Evolutionary conservation across 352 stramenopile species (phyloP), one percentile per base, ranked within the genome.

Genomic region (Globisporangium cederbergense): DNA sequence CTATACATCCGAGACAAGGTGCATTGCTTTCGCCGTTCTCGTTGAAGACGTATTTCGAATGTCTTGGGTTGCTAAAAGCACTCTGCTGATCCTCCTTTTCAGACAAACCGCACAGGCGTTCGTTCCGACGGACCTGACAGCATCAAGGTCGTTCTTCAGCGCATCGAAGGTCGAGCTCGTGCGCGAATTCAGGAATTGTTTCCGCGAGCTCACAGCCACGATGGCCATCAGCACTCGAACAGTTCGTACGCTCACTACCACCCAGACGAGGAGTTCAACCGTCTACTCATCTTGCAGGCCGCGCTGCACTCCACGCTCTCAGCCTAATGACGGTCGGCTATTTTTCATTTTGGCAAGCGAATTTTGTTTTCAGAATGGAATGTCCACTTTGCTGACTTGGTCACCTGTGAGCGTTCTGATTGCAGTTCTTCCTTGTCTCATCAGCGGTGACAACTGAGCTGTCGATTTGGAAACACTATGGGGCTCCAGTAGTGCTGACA

Each of bases 1-100:
- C 59, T 91, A 1, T 62, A 62, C 32, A 87, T 93, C 22, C 74
- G 83, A 25, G 83, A 93, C 59, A 83, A 86, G 67, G 82, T 89
- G 13, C 28, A 50, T 60, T 20, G 25, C 4, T 4, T 61, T n/a
- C 2, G 30, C 8, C 16, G 18, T 14, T 53, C 18, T 66, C 34
- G 13, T 40, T 13, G 25, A 14, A 22, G 16, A 2, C 36, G 22
- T 14, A 5, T 28, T 58, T 6, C 14, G 30, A 20, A 28, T 30
- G 30, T 9, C 25, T 6, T 43, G 16, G 50, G 20, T 38, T 22
- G 14, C 50, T 34, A 4, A 38, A n/a, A 40, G 10, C 16, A 42
- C 30, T 14, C n/a, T 45, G 11, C 58, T 28, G 16, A 30, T 11
- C 42, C 42, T 36, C n/a, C 4, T 18, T 46, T n/a, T 13, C 28